Percentiles rank a stretch among this genome's conserved stretches.
Evolutionary conservation across 805 yeast genomes (phyloP).

Genomic region (Candida patagonica): DNA sequence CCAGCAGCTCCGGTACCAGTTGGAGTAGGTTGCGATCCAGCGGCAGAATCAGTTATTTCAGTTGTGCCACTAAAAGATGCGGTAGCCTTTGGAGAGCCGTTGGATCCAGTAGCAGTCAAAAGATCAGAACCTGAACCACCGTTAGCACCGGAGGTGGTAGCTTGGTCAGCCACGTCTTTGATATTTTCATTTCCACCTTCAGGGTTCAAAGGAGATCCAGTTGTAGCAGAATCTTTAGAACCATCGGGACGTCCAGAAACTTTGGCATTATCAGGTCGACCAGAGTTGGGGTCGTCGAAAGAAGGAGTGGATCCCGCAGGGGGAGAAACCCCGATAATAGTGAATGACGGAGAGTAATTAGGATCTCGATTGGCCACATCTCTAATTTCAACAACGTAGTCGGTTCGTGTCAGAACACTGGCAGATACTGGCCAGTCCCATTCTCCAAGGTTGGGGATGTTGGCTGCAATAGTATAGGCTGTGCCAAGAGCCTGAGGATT

Average conservation of each 20-base stretch:
- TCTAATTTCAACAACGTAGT: constrained; percentile 21
- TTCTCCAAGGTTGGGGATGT: constrained; percentile 23
- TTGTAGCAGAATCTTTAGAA: constrained; percentile 8
- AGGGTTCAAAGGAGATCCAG: constrained; percentile 6
- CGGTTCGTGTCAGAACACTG: constrained; percentile 14
- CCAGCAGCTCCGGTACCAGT: too few relatives aligned
- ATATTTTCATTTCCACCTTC: too few relatives aligned
- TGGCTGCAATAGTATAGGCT: constrained; percentile 21
- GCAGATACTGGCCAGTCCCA: constrained; percentile 23
- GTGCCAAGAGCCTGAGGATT: constrained; percentile 19
- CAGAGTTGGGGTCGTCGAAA: background rate
- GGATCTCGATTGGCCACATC: constrained; percentile 13
- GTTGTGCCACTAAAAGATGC: constrained; percentile 8
- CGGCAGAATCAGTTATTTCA: constrained; percentile 8
- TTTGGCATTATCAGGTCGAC: background rate
- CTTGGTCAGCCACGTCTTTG: background rate
- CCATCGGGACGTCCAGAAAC: constrained; percentile 3
- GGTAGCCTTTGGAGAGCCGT: constrained; percentile 5
- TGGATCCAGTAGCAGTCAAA: constrained; percentile 7
- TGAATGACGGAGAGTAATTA: constrained; percentile 22
- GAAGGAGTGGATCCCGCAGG: constrained; percentile 4
- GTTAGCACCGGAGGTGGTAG: constrained; percentile 6
- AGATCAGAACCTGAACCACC: constrained; percentile 9
- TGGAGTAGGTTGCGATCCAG: constrained; percentile 9
- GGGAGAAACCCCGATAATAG: constrained; percentile 16